These are phyloP conservation scores for Stemphylium beticola DNA, from an alignment of 2,329 filamentous ascomycete genomes.

Conservation along the genomic window DNA sequence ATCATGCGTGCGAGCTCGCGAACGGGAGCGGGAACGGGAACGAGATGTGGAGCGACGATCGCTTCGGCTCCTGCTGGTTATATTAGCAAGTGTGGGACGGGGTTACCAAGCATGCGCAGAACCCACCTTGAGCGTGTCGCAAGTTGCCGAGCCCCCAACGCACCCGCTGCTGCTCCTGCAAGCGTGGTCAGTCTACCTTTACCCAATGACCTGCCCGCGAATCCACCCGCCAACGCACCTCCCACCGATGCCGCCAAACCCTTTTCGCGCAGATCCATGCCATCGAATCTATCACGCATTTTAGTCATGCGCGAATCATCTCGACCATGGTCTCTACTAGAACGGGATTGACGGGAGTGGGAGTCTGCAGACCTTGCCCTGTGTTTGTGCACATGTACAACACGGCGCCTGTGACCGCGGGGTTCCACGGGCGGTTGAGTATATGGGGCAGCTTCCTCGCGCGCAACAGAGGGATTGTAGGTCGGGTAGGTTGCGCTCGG, in stretches of 20 bases:
- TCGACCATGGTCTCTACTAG: constrained; percentile 41
- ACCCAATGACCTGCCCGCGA: constrained; percentile 41
- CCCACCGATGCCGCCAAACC: constrained; percentile 44
- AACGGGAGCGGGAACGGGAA: constrained; percentile 26
- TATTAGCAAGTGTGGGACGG: constrained; percentile 2
- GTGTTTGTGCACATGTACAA: constrained; percentile 28
- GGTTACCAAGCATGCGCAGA: neutral
- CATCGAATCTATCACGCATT: constrained; percentile 46
- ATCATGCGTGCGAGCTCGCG: constrained; percentile 21
- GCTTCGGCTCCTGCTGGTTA: constrained; percentile 22
- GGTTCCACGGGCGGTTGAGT: constrained; percentile 36
- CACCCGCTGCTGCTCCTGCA: constrained; percentile 47
- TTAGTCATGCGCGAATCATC: constrained; percentile 37
- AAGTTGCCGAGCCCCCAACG: constrained; percentile 38
- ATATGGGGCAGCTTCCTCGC: constrained; percentile 25
- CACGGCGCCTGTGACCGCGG: constrained; percentile 36
- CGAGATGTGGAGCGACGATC: constrained; percentile 24
- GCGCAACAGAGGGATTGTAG: constrained; percentile 24
- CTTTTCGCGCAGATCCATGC: constrained; percentile 41
- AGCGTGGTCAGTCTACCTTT: constrained; percentile 46
- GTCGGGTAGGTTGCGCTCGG: constrained; percentile 22
- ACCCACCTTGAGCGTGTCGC: constrained; percentile 26
- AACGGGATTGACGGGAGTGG: constrained; percentile 34
- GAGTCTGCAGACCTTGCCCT: constrained; percentile 48
- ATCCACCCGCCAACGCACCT: constrained; percentile 49